Percentiles rank a stretch among this genome's conserved stretches.
phyloP scores from a whole-genome alignment of 257 asterid genomes.

The Anisodus acutangulus region DNA sequence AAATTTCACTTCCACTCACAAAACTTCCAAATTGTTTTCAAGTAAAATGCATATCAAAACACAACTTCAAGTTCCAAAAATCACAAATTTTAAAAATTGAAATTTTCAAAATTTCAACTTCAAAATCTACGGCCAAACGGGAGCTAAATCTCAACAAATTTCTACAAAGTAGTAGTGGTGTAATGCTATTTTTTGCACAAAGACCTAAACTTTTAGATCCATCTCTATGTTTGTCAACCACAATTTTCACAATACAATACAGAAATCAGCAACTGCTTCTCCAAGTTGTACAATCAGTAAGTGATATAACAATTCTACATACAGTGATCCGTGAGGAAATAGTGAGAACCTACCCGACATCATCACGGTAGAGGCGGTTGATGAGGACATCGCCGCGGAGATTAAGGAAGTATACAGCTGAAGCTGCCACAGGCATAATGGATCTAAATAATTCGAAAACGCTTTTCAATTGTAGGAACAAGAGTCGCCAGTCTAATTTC shows the following conservation, averaged over 20 bases:
- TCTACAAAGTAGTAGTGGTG: background rate
- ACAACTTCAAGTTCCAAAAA: too few relatives aligned
- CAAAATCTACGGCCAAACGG: too few relatives aligned
- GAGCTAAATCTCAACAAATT: background rate
- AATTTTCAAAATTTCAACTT: too few relatives aligned
- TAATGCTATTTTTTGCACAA: background rate
- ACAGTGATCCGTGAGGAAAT: too few relatives aligned
- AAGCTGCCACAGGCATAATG: conserved; percentile 96
- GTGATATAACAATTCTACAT: background rate
- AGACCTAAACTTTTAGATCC: background rate
- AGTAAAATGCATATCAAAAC: too few relatives aligned
- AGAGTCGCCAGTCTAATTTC: too few relatives aligned
- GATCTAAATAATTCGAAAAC: background rate
- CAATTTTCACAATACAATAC: background rate
- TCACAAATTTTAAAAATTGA: too few relatives aligned
- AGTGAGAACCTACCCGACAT: conserved; percentile 69
- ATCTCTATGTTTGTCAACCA: background rate
- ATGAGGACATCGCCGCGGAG: conserved; percentile 99
- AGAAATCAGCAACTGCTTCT: background rate
- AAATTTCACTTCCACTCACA: too few relatives aligned
- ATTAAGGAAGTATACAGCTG: conserved; percentile 91
- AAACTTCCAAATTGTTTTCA: too few relatives aligned
- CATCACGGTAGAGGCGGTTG: conserved; percentile 98
- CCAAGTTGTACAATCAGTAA: background rate
- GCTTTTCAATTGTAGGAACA: background rate